These are phyloP conservation scores for Tolypocladium tundrense DNA, from an alignment of 2,329 filamentous ascomycete genomes.

Conservation along the genomic window DNA sequence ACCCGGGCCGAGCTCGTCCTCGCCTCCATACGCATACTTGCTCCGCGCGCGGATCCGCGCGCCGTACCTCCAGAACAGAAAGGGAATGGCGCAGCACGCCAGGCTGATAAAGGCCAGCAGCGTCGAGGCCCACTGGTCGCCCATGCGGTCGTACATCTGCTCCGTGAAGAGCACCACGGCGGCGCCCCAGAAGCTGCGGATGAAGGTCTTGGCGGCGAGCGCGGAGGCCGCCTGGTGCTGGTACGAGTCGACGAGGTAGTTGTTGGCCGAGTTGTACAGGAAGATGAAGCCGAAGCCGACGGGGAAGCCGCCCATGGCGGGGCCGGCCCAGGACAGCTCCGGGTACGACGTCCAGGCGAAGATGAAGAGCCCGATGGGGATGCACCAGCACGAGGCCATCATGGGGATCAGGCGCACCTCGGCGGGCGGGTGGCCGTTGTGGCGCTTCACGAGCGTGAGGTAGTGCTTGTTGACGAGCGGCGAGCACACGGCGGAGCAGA, in stretches of 20 bases:
- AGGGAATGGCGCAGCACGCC: conserved; percentile 74
- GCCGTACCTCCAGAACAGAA: conserved; percentile 70
- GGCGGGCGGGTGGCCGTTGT: conserved; percentile 64
- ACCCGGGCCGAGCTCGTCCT: conserved; percentile 30
- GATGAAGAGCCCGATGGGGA: conserved; percentile 47
- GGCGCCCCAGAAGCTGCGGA: conserved; percentile 74
- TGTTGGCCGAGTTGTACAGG: conserved; percentile 70
- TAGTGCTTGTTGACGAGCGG: conserved; percentile 78
- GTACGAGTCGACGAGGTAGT: conserved; percentile 58
- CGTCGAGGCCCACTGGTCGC: conserved; percentile 65
- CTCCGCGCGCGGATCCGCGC: conserved; percentile 57
- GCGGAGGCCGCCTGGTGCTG: conserved; percentile 69
- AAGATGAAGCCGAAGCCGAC: conserved; percentile 78
- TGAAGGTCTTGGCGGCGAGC: conserved; percentile 70
- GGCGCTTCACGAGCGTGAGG: conserved; percentile 47
- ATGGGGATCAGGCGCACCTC: conserved; percentile 74
- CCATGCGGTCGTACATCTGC: conserved; percentile 68
- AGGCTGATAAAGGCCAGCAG: conserved; percentile 65
- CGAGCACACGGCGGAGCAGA: conserved; percentile 55
- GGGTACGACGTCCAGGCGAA: conserved; percentile 56
- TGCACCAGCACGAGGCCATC: conserved; percentile 68
- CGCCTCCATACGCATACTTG: conserved; percentile 62
- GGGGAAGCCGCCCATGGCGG: conserved; percentile 58
- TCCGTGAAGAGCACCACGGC: conserved; percentile 67
- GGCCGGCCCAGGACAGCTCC: conserved; percentile 58